phyloP scores from a whole-genome alignment of 257 asterid species.

The Schizonepeta tenuifolia region DNA sequence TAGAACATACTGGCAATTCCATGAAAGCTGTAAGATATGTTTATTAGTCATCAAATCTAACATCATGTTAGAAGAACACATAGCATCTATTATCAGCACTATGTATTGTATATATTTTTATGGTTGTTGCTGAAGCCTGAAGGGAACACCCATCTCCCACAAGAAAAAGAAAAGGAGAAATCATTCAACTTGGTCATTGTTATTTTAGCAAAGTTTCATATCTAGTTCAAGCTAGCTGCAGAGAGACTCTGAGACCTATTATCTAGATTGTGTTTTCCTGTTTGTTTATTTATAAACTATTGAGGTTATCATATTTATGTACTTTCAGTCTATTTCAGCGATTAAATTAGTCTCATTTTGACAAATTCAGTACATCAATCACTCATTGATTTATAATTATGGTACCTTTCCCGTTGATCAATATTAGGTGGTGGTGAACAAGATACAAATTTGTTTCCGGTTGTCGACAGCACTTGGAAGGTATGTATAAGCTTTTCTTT shows the following conservation, averaged over 20 bases:
- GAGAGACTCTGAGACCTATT: conserved; percentile 14
- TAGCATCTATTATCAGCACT: not conserved
- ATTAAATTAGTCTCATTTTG: not conserved
- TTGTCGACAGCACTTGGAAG: conserved; percentile 90
- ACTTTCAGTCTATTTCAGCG: not conserved
- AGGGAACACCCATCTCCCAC: not conserved
- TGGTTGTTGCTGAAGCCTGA: conserved; percentile 1
- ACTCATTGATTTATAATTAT: conserved; percentile 17
- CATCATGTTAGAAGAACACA: conserved; percentile 11
- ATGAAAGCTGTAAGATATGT: conserved; percentile 7
- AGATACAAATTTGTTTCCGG: conserved; percentile 81
- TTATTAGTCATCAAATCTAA: not conserved
- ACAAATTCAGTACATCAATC: conserved; percentile 19
- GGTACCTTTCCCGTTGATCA: conserved; percentile 17
- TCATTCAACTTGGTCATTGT: not conserved
- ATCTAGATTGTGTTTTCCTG: conserved; percentile 1
- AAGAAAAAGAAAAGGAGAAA: not conserved
- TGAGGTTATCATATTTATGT: conserved; percentile 3
- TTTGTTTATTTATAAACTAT: conserved; percentile 8
- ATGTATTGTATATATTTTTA: not conserved
- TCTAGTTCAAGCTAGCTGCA: conserved; percentile 11
- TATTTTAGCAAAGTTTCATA: conserved; percentile 13
- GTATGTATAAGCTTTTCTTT: conserved; percentile 42
- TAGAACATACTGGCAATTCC: conserved; percentile 16
- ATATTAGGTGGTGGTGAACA: conserved; percentile 67